phyloP scores from a whole-genome alignment of 768 basidiomycete genomes.

The Russula sp. region DNA sequence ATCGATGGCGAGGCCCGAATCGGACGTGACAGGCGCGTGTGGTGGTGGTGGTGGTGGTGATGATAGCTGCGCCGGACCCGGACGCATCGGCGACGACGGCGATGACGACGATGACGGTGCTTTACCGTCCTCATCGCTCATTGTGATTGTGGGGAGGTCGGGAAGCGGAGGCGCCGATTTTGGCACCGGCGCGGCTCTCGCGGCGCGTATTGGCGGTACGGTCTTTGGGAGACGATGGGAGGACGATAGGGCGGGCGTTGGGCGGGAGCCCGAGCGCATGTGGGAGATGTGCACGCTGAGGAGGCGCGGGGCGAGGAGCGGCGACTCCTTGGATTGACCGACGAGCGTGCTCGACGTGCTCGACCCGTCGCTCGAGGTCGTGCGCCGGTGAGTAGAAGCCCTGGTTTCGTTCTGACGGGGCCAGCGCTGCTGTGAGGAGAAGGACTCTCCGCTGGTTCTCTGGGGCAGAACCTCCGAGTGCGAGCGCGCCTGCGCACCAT shows the following conservation, averaged over 20 bases:
- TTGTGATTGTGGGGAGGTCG: no score
- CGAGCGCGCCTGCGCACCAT: not conserved
- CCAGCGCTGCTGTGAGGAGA: not conserved
- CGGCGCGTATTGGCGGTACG: not conserved
- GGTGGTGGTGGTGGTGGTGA: not conserved
- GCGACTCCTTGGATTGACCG: not conserved
- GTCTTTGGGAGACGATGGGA: not conserved
- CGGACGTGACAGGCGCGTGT: not conserved
- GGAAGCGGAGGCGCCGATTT: not conserved
- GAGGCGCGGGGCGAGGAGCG: not conserved
- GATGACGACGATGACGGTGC: no score
- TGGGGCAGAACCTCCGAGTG: not conserved
- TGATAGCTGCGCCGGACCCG: not conserved
- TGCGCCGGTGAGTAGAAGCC: not conserved
- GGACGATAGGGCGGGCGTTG: not conserved
- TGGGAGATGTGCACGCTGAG: not conserved
- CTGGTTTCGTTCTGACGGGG: not conserved
- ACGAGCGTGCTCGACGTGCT: not conserved
- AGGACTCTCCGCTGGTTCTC: not conserved
- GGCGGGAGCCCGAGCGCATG: slow-evolving; percentile 13
- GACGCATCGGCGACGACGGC: not conserved
- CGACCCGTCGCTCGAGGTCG: not conserved
- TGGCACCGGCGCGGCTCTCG: not conserved
- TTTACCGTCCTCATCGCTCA: not conserved
- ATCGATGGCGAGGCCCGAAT: not conserved